Evolutionary conservation across 1,284 basidiomycete species (phyloP).

Genomic region (Sporisorium sorghi): DNA sequence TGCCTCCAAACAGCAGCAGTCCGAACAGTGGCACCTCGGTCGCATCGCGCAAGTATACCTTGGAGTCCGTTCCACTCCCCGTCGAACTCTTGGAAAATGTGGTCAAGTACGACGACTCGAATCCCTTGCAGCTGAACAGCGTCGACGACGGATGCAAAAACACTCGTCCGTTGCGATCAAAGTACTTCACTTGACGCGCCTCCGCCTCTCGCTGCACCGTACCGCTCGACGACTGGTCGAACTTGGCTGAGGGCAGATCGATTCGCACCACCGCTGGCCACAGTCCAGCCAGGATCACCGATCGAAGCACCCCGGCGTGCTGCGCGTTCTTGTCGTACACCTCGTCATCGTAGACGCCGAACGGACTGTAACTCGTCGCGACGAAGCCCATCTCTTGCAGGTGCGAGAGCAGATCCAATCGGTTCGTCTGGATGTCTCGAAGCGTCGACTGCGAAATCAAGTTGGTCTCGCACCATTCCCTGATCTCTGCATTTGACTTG

Average conservation of each 20-base stretch:
- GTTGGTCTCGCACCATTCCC: constrained; percentile 84
- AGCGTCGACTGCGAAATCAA: constrained; percentile 82
- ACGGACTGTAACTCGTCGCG: constrained; percentile 60
- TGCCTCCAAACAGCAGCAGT: constrained; percentile 84
- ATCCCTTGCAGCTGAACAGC: constrained; percentile 77
- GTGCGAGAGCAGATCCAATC: constrained; percentile 81
- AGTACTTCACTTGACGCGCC: constrained; percentile 60
- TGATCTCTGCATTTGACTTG: constrained; percentile 73
- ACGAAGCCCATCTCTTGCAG: constrained; percentile 82
- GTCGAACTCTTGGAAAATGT: constrained; percentile 87
- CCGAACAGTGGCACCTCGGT: constrained; percentile 90
- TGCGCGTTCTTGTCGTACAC: constrained; percentile 48
- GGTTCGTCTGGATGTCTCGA: constrained; percentile 83
- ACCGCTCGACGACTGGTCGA: constrained; percentile 59
- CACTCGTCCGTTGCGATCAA: constrained; percentile 73
- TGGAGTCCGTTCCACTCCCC: constrained; percentile 70
- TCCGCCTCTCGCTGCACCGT: constrained; percentile 62
- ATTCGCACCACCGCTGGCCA: constrained; percentile 72
- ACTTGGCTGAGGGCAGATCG: constrained; percentile 58
- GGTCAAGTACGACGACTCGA: constrained; percentile 82
- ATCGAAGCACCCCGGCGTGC: constrained; percentile 52
- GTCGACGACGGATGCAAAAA: constrained; percentile 88
- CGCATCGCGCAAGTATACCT: constrained; percentile 86
- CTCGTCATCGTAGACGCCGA: constrained; percentile 68
- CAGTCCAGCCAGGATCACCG: constrained; percentile 67